Evolutionary conservation across 495 filamentous ascomycete genomes (phyloP).

Genomic region (Rusavskia elegans): DNA sequence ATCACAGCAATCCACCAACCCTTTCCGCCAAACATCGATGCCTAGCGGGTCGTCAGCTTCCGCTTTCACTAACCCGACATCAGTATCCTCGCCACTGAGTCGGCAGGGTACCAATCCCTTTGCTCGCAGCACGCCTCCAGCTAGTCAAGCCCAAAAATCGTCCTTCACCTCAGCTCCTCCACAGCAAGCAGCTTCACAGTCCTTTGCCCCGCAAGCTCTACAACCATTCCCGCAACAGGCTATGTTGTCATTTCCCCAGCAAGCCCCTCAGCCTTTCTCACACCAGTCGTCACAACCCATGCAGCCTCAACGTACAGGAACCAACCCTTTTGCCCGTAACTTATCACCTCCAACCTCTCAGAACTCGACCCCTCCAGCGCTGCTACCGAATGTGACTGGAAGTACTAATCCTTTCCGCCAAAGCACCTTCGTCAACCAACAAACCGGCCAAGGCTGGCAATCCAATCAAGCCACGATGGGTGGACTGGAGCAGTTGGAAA

Average conservation of each 20-base stretch:
- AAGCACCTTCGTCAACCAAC: constrained; percentile 70
- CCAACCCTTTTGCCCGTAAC: constrained; percentile 36
- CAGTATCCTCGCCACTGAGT: not conserved
- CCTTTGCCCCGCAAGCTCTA: constrained; percentile 8
- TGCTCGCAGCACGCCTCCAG: constrained; percentile 14
- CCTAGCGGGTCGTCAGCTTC: not conserved
- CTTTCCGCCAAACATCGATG: constrained; percentile 45
- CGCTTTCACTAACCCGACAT: not conserved
- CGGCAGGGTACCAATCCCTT: constrained; percentile 14
- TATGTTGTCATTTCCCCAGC: constrained; percentile 20
- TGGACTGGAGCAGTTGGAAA: constrained; percentile 65
- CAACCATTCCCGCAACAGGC: constrained; percentile 19
- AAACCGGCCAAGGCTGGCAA: constrained; percentile 79
- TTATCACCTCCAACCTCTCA: constrained; percentile 23
- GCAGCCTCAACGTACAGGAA: constrained; percentile 18
- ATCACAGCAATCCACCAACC: constrained; percentile 62
- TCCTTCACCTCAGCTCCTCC: constrained; percentile 18
- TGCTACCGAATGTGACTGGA: constrained; percentile 61
- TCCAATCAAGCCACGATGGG: constrained; percentile 68
- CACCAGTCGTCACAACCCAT: constrained; percentile 9
- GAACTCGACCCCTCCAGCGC: constrained; percentile 26
- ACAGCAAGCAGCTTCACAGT: constrained; percentile 1
- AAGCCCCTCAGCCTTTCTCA: constrained; percentile 17
- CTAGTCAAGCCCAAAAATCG: constrained; percentile 9
- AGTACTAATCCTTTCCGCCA: constrained; percentile 93